phyloP scores from a whole-genome alignment of 176 grass and related monocot genomes.

The Triticum timopheevii region DNA sequence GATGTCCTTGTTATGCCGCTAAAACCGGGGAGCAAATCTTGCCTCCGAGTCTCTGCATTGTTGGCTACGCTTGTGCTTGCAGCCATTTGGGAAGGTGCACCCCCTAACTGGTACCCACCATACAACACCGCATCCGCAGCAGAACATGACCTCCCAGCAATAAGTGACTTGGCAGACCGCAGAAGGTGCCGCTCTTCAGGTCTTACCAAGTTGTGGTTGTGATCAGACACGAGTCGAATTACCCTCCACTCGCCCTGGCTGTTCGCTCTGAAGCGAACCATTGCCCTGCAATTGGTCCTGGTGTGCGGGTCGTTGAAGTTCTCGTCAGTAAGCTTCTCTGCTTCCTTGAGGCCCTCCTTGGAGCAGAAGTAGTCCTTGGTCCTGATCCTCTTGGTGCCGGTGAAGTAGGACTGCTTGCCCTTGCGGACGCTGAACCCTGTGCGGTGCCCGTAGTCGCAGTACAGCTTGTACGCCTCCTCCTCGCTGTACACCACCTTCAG shows the following conservation, averaged over 20 bases:
- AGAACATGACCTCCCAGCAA: slow-evolving; percentile 55
- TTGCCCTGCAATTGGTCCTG: slow-evolving; percentile 78
- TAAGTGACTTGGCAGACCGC: slow-evolving; percentile 72
- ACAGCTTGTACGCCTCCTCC: slow-evolving; percentile 77
- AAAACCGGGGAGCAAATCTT: slow-evolving; percentile 34
- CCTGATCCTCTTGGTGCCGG: slow-evolving; percentile 71
- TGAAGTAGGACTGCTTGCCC: slow-evolving; percentile 86
- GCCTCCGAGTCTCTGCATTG: slow-evolving; percentile 30
- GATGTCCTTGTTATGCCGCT: slow-evolving; percentile 3
- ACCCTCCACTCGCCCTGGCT: slow-evolving; percentile 69
- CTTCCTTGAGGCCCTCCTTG: slow-evolving; percentile 78
- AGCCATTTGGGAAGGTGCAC: slow-evolving; percentile 33
- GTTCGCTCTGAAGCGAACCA: slow-evolving; percentile 73
- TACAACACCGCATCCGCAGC: slow-evolving; percentile 52
- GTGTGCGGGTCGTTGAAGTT: slow-evolving; percentile 77
- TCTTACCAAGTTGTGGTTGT: slow-evolving; percentile 68
- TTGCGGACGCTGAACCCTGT: slow-evolving; percentile 81
- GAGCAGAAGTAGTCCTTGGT: slow-evolving; percentile 93
- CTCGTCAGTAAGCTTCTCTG: slow-evolving; percentile 54
- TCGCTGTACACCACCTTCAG: slow-evolving; percentile 60
- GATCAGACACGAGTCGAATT: slow-evolving; percentile 65
- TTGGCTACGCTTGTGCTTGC: slow-evolving; percentile 29
- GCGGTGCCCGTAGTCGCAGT: slow-evolving; percentile 81
- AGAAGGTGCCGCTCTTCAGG: slow-evolving; percentile 77
- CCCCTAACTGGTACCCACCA: slow-evolving; percentile 44